Evolutionary conservation across 2,329 filamentous ascomycete species (phyloP).

Genomic region (Neofusicoccum sp.): DNA sequence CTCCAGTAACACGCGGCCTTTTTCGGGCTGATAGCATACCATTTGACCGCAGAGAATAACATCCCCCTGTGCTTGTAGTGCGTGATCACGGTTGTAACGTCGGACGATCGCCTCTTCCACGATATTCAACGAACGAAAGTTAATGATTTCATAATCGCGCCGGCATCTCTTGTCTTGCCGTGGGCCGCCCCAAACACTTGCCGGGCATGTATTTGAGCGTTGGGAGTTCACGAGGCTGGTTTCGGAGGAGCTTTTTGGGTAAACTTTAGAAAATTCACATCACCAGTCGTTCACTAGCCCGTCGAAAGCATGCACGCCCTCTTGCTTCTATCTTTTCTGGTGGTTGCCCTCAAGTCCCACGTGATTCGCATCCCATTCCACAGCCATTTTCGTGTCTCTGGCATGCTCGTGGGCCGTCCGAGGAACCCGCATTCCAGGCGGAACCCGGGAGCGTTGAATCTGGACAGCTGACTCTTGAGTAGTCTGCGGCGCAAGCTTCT

Average conservation of each 20-base stretch:
- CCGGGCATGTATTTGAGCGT: background rate
- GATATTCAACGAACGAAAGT: slow-evolving; percentile 7
- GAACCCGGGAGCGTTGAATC: too few species aligned
- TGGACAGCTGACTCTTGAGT: too few species aligned
- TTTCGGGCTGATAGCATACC: slow-evolving; percentile 1
- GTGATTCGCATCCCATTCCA: too few species aligned
- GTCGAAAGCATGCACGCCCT: background rate
- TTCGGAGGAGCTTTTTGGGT: background rate
- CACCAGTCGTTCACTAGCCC: background rate
- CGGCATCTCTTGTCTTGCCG: background rate
- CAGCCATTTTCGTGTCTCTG: too few species aligned
- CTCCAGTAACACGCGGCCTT: background rate
- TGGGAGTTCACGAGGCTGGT: background rate
- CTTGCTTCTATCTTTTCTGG: background rate
- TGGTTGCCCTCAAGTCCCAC: too few species aligned
- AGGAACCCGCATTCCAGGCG: too few species aligned
- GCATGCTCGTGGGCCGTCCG: too few species aligned
- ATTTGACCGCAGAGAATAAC: slow-evolving; percentile 11
- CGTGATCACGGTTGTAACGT: slow-evolving; percentile 11
- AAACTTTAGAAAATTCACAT: slow-evolving; percentile 7
- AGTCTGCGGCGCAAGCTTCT: too few species aligned
- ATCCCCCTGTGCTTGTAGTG: slow-evolving; percentile 5
- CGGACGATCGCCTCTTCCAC: background rate
- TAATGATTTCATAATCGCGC: background rate
- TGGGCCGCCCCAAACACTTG: background rate